phyloP scores from a whole-genome alignment of 116 monocot species.

The Papilionanthe hybrid region DNA sequence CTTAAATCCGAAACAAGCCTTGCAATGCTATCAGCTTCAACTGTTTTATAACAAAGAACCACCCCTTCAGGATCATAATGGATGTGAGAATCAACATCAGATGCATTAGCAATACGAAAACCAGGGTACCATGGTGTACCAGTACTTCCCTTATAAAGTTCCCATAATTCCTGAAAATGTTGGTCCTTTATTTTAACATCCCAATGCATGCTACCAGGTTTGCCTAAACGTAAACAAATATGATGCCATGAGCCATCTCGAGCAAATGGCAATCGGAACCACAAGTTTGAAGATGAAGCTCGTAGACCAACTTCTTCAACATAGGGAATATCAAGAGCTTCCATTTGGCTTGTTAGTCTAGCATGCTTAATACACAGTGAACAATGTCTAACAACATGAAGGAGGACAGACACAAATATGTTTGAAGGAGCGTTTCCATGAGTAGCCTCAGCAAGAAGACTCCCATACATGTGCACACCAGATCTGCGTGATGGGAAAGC shows the following conservation, averaged over 20 bases:
- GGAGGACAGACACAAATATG: constrained; percentile 61
- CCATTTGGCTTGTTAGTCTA: constrained; percentile 93
- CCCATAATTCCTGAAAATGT: constrained; percentile 93
- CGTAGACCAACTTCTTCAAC: constrained; percentile 84
- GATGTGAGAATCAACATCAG: constrained; percentile 92
- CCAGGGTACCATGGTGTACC: constrained; percentile 71
- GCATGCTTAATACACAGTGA: constrained; percentile 95
- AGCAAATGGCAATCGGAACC: constrained; percentile 86
- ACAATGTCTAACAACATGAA: constrained; percentile 91
- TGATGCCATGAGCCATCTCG: constrained; percentile 76
- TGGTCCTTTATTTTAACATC: constrained; percentile 90
- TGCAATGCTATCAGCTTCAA: constrained; percentile 79
- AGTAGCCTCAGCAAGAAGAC: constrained; percentile 57
- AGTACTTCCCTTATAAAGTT: constrained; percentile 66
- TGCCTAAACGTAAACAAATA: constrained; percentile 86
- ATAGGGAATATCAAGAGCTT: constrained; percentile 88
- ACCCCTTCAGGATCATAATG: constrained; percentile 85
- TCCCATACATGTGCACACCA: constrained; percentile 41
- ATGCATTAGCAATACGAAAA: constrained; percentile 93
- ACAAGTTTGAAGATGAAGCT: constrained; percentile 68
- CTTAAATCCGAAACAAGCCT: constrained; percentile 81
- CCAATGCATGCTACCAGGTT: constrained; percentile 93
- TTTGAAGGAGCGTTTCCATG: constrained; percentile 52
- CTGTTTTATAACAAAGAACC: constrained; percentile 61
- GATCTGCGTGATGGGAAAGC: constrained; percentile 22